Evolutionary conservation across 768 basidiomycete species (phyloP), one percentile per base, ranked within the genome.

Genomic region (Amanita pseudoporphyria): DNA sequence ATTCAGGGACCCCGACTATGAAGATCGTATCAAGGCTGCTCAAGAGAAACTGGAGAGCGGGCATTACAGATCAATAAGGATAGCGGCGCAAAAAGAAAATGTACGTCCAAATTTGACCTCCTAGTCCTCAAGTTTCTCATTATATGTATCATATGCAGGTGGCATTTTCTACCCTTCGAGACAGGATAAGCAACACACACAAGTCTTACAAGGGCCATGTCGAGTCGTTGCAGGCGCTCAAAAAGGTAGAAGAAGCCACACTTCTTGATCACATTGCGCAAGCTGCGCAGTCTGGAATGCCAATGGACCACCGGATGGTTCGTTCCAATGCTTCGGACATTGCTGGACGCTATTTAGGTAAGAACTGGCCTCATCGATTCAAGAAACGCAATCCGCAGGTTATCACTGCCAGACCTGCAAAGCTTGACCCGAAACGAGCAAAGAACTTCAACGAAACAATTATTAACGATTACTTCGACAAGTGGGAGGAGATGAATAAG

Each of bases 391-490:
- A 37, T 16, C 36, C 36, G 10, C 12, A 37, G 36, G 12, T 37
- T 37, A 16, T 37, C 6, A 37, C 36, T 37, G 10, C 36, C 2
- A 37, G n/a, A n/a, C 36, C 36, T 13, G 36, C 36, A 37, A 37
- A 37, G n/a, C 36, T 37, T 12, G 36, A 37, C n/a, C 36, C 36
- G 12, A 37, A 37, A 37, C 36, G 18, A 37, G 36, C 36, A 37
- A 37, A 37, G 36, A 37, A 49, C 36, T 49, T 49, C 36, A 49
- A 49, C 21, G 36, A 49, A 19, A 19, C 47, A 12, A 49, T 38
- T 21, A 49, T 49, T 24, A 26, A 37, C 6, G 36, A 49, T 24
- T 49, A 49, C 18, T 49, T 49, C 14, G 21, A 37, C 2, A 36
- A 22, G 19, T 24, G 30, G 16, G 18, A 18, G 30, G 36, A 12